A percentile compares a stretch with the other conserved stretches of the same genome.
phyloP scores from a whole-genome alignment of 202 grass and related monocot species.

The Panicum hallii region DNA sequence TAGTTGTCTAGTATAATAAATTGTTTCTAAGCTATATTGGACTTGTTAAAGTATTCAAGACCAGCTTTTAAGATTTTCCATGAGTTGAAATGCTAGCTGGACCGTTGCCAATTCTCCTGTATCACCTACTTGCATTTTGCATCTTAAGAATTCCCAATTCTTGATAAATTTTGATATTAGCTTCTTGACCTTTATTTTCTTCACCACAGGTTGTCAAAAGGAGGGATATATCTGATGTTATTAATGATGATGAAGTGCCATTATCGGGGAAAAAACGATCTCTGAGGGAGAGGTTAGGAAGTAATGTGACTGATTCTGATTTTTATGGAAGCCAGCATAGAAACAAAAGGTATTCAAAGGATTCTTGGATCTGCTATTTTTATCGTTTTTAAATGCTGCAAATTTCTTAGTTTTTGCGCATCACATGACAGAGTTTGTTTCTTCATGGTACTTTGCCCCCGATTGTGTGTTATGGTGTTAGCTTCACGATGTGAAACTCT shows the following conservation, averaged over 20 bases:
- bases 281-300: conserved; percentile 80
- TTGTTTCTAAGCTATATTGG: conserved; percentile 14
- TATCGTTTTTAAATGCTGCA: conserved; percentile 16
- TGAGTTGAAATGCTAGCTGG: not conserved
- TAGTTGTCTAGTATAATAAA: not conserved
- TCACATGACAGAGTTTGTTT: conserved; percentile 8
- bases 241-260: conserved; percentile 52
- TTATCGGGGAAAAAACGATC: conserved; percentile 57
- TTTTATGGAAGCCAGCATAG: conserved; percentile 43
- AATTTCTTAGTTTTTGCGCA: conserved; percentile 1
- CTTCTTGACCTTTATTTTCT: conserved; percentile 12
- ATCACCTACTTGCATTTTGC: not conserved
- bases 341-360: conserved; percentile 67
- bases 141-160: not conserved
- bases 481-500: not conserved
- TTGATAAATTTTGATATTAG: conserved; percentile 30
- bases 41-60: conserved; percentile 10
- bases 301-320: conserved; percentile 51
- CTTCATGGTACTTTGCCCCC: not conserved
- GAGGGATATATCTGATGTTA: conserved; percentile 42
- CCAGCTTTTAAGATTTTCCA: not conserved
- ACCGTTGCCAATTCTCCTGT: conserved; percentile 8
- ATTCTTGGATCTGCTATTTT: conserved; percentile 19
- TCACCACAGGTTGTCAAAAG: conserved; percentile 85
- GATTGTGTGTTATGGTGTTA: conserved; percentile 15